Evolutionary conservation across 2,329 filamentous ascomycete species (phyloP), one percentile per base, ranked within the genome.

Genomic region (Moelleriella libera): DNA sequence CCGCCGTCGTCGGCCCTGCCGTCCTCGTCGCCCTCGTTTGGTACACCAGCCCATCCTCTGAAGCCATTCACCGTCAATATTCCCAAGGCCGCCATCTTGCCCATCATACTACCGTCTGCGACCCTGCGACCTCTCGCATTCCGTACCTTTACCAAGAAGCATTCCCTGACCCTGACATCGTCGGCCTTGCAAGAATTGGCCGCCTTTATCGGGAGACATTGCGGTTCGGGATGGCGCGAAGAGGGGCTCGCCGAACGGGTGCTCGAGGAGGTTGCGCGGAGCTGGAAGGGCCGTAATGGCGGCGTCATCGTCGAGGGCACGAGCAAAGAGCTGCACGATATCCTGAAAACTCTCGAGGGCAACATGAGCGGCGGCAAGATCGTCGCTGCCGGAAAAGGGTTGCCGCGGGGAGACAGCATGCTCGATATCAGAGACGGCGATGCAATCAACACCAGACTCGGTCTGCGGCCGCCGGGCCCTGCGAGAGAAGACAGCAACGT

Each of bases 141-240:
- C 60, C 81, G 92, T 44, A 94, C 87, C 0, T 94, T 98, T 55
- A 98, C 92, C 2, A 96, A 96, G 65, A 98, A 97, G 60, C 88
- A 98, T 67, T 94, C 90, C 56, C 72, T 98, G 48, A 97, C 89
- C 0, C 78, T 98, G 47, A 89, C 86, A 6, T 92, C 90, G 0
- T 80, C 88, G 0, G 88, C 92, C 0, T 70, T 98, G 5, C 82
- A 90, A 62, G 79, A 85, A 44, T 74, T 98, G 32, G 89, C 92
- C 21, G 75, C 78, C 1, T 98, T 98, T 63, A 84, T 98, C 47
- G 94, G 92, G 9, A 83, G 86, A 55, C 85, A 95, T 64, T 98
- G 92, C 63, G 92, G 92, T 34, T 89, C 89, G 49, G 88, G 82
- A 81, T 98, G 92, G 92, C 80, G 90, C 57, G 89, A 97, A 68